These are phyloP conservation scores for Dryadomyces quercivorus DNA, from an alignment of 2,329 filamentous ascomycete species.

Conservation along the genomic window DNA sequence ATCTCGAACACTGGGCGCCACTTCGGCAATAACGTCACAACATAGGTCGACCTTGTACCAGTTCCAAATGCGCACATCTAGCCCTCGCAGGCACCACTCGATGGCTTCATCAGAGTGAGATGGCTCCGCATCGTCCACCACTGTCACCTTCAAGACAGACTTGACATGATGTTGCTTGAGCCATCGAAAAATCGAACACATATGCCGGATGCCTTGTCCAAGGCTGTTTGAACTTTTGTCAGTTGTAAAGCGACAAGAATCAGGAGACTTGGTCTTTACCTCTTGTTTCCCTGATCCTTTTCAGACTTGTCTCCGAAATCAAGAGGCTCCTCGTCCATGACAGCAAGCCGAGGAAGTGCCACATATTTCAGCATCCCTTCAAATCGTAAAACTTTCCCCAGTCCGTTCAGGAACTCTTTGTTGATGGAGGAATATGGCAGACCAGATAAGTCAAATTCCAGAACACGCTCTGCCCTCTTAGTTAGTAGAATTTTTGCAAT, in stretches of 20 bases:
- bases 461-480: conserved; percentile 1
- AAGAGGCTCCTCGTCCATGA: not conserved
- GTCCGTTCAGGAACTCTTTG: conserved; percentile 1
- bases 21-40: conserved; percentile 2
- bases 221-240: not conserved
- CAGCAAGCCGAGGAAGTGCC: conserved; percentile 1
- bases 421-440: conserved; percentile 3
- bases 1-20: not conserved
- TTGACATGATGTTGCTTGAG: conserved; percentile 3
- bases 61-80: conserved; percentile 6
- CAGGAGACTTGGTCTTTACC: not conserved
- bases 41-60: conserved; percentile 8
- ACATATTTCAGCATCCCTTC: conserved; percentile 6
- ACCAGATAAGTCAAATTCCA: conserved; percentile 7
- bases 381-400: conserved; percentile 5
- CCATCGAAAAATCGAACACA: conserved; percentile 7
- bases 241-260: not conserved
- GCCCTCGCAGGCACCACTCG: conserved; percentile 1
- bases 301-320: not conserved
- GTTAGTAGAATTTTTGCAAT: not conserved
- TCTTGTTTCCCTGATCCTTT: not conserved
- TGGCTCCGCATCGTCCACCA: conserved; percentile 3
- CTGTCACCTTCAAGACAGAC: conserved; percentile 5
- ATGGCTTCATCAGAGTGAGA: conserved; percentile 6
- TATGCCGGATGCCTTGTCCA: conserved; percentile 2